These are phyloP conservation scores for Diaporthe sp. DNA, from an alignment of 2,329 filamentous ascomycete species.

Conservation along the genomic window DNA sequence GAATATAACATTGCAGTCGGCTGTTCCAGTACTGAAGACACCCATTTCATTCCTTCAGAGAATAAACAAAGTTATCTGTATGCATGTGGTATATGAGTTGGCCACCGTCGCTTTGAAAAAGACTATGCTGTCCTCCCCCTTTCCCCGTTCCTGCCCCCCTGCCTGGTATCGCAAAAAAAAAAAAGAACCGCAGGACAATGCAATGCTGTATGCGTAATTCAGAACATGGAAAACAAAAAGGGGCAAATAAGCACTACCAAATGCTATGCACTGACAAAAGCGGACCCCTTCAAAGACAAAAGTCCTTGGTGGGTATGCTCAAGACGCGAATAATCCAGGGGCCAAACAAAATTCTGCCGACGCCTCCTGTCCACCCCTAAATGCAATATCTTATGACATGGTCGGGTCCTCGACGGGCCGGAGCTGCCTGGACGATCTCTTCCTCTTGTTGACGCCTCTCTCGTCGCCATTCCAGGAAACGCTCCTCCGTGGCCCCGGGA, in stretches of 20 bases:
- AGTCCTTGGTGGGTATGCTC: not conserved
- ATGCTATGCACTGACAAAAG: slow-evolving; percentile 4
- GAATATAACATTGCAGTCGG: not conserved
- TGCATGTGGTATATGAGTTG: slow-evolving; percentile 13
- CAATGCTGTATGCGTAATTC: slow-evolving; percentile 11
- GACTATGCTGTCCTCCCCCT: not conserved
- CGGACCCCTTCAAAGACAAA: not conserved
- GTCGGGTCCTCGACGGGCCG: not conserved
- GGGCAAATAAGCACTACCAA: not conserved
- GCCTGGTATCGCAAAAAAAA: not conserved
- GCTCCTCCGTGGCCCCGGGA: slow-evolving; percentile 19
- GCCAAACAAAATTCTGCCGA: slow-evolving; percentile 1
- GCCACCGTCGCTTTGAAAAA: slow-evolving; percentile 11
- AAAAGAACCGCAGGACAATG: slow-evolving; percentile 8
- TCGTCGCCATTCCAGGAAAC: slow-evolving; percentile 19
- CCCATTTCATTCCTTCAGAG: not conserved
- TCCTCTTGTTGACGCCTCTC: slow-evolving; percentile 17
- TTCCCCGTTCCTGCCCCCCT: not conserved
- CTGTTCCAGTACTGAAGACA: not conserved
- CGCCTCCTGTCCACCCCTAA: not conserved
- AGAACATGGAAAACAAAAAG: not conserved
- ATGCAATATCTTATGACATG: slow-evolving; percentile 21
- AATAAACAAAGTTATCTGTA: not conserved
- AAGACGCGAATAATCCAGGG: not conserved
- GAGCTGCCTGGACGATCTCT: slow-evolving; percentile 7